A percentile compares a stretch with the other conserved stretches of the same genome.
These are phyloP conservation scores for Chloranthus sessilifolius DNA, from an alignment of 164 flowering plant species.

Conservation along the genomic window DNA sequence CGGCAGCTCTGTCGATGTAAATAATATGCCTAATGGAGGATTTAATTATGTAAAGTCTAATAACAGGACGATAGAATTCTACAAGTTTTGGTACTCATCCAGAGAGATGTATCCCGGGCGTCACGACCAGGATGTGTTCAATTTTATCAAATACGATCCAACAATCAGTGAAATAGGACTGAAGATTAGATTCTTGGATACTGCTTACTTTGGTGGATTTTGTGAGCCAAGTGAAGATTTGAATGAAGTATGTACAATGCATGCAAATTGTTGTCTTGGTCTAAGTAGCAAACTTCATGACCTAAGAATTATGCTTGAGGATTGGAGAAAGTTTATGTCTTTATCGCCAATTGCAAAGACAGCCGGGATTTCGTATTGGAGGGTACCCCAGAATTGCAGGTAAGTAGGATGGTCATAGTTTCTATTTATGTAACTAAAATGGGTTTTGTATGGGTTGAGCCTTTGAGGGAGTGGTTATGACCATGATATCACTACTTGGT, in stretches of 20 bases:
- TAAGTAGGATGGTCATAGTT: no score
- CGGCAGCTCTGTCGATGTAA: slow-evolving; percentile 39
- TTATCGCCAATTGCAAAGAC: slow-evolving; percentile 33
- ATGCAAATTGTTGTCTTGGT: slow-evolving; percentile 79
- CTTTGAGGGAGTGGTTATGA: no score
- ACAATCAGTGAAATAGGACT: slow-evolving; percentile 36
- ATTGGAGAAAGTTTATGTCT: slow-evolving; percentile 58
- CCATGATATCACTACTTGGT: no score
- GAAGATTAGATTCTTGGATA: slow-evolving; percentile 55
- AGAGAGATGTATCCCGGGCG: slow-evolving; percentile 41
- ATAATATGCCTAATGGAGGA: slow-evolving; percentile 77
- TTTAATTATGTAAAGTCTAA: slow-evolving; percentile 66
- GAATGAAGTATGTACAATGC: slow-evolving; percentile 79
- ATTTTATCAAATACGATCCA: slow-evolving; percentile 47
- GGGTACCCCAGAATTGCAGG: slow-evolving; percentile 77
- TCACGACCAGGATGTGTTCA: slow-evolving; percentile 83
- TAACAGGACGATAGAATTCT: slow-evolving; percentile 55
- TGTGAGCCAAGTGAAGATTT: slow-evolving; percentile 71
- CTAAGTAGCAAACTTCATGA: slow-evolving; percentile 66
- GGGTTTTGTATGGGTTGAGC: no score
- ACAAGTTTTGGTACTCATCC: slow-evolving; percentile 70
- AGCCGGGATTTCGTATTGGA: slow-evolving; percentile 37
- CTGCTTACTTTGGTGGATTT: slow-evolving; percentile 73
- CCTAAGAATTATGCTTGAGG: slow-evolving; percentile 58
- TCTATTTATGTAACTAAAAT: no score